A percentile compares a stretch with the other conserved stretches of the same genome.
These are phyloP conservation scores for Neurospora tetrasperma DNA, from an alignment of 495 filamentous ascomycete species.

Conservation along the genomic window DNA sequence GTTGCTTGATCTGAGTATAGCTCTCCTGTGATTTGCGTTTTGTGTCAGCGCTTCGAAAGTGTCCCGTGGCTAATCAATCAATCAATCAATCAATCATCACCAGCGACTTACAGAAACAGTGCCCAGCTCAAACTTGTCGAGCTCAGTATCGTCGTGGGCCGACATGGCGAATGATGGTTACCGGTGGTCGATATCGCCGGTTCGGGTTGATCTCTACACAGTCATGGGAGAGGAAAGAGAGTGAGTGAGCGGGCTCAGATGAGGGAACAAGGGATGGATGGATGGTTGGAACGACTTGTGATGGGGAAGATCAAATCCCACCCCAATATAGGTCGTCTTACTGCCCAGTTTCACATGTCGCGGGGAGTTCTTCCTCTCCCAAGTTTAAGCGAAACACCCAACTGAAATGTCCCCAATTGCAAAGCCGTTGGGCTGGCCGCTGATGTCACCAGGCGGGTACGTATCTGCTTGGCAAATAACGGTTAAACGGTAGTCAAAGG, in stretches of 20 bases:
- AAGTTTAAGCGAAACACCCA: neutral
- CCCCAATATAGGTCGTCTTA: neutral
- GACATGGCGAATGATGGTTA: neutral
- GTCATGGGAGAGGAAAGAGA: neutral
- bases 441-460: neutral
- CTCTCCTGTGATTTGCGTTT: neutral
- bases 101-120: neutral
- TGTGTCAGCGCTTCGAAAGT: too few relatives aligned
- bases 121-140: neutral
- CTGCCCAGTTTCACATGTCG: neutral
- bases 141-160: neutral
- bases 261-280: neutral
- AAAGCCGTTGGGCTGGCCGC: neutral
- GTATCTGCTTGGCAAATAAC: neutral
- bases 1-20: conserved; percentile 1
- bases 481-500: neutral
- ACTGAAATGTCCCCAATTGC: neutral
- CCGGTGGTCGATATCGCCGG: neutral
- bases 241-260: too few relatives aligned
- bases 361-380: neutral
- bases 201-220: neutral
- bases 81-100: neutral
- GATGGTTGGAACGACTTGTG: neutral
- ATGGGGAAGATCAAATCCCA: neutral
- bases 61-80: too few relatives aligned